phyloP scores from a whole-genome alignment of 176 grass and related monocot species.

The Triticum timopheevii region DNA sequence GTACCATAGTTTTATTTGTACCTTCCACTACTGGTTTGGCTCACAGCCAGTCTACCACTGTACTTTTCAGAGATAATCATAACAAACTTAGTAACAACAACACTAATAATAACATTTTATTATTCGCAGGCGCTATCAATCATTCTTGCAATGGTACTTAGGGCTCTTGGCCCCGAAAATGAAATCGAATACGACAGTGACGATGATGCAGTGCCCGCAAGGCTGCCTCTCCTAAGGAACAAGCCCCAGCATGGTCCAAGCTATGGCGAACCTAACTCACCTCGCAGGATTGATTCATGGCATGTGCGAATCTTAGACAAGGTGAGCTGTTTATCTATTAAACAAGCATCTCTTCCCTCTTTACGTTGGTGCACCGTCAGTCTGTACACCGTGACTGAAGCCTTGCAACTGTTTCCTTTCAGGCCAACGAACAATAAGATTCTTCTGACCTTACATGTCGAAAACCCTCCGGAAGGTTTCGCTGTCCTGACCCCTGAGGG shows the following conservation, averaged over 20 bases:
- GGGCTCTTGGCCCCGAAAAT: conserved; percentile 67
- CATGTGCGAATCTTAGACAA: conserved; percentile 65
- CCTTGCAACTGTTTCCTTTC: conserved; percentile 22
- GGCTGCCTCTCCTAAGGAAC: conserved; percentile 86
- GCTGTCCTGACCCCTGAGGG: background rate
- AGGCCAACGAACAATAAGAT: conserved; percentile 53
- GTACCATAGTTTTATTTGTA: no score
- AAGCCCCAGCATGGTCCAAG: conserved; percentile 37
- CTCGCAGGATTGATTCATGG: conserved; percentile 66
- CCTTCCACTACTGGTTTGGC: no score
- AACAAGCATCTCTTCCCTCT: conserved; percentile 17
- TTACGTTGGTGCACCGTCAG: background rate
- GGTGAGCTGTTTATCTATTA: conserved; percentile 25
- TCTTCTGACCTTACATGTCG: background rate
- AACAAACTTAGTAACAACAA: no score
- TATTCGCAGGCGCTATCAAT: conserved; percentile 64
- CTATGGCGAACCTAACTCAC: conserved; percentile 42
- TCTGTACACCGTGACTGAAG: conserved; percentile 4
- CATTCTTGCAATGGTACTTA: conserved; percentile 66
- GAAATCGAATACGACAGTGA: conserved; percentile 81
- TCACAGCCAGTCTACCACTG: background rate
- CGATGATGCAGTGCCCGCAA: conserved; percentile 58
- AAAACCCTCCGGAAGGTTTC: conserved; percentile 17
- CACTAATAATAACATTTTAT: background rate
- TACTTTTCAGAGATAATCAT: background rate